A percentile compares a stretch with the other conserved stretches of the same genome.
Evolutionary conservation across 2,329 filamentous ascomycete genomes (phyloP).

Genomic region (Fusarium aywerte): DNA sequence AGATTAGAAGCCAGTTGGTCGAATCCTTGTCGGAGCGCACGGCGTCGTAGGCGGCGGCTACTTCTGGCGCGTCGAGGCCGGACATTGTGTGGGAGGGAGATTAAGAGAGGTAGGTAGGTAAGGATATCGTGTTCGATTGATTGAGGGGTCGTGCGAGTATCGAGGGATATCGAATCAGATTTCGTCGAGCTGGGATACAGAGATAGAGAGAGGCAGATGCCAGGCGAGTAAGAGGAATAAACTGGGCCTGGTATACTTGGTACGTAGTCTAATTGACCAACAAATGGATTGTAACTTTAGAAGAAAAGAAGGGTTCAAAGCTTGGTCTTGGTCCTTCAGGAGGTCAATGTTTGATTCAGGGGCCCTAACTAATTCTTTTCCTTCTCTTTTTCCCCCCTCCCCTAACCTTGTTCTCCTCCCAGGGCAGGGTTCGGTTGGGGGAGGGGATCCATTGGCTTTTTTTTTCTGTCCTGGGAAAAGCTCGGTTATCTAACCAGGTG

Average conservation of each 20-base stretch:
- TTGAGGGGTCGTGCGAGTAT: slow-evolving; percentile 7
- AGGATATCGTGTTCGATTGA: background rate
- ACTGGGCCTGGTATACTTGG: slow-evolving; percentile 24
- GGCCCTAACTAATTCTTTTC: background rate
- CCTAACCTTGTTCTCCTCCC: background rate
- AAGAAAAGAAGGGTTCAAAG: slow-evolving; percentile 19
- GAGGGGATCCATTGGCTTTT: background rate
- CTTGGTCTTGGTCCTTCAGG: slow-evolving; percentile 23
- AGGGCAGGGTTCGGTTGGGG: background rate
- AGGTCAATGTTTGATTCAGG: slow-evolving; percentile 16
- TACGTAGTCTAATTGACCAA: slow-evolving; percentile 5
- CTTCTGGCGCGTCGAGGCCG: slow-evolving; percentile 66
- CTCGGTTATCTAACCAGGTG: slow-evolving; percentile 14
- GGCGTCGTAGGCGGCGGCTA: slow-evolving; percentile 72
- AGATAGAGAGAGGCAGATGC: background rate
- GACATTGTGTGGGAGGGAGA: slow-evolving; percentile 55
- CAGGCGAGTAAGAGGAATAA: slow-evolving; percentile 15
- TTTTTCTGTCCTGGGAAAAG: slow-evolving; percentile 32
- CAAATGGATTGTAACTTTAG: slow-evolving; percentile 4
- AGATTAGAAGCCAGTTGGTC: slow-evolving; percentile 75
- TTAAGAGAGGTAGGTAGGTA: no score
- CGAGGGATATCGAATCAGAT: slow-evolving; percentile 30
- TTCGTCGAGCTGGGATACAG: background rate
- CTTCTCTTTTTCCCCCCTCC: background rate
- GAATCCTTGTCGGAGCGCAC: slow-evolving; percentile 74